Percentiles rank a stretch among this genome's conserved stretches.
Evolutionary conservation across 139 green algal genomes (phyloP).

Genomic region (Chlorella ohadii): DNA sequence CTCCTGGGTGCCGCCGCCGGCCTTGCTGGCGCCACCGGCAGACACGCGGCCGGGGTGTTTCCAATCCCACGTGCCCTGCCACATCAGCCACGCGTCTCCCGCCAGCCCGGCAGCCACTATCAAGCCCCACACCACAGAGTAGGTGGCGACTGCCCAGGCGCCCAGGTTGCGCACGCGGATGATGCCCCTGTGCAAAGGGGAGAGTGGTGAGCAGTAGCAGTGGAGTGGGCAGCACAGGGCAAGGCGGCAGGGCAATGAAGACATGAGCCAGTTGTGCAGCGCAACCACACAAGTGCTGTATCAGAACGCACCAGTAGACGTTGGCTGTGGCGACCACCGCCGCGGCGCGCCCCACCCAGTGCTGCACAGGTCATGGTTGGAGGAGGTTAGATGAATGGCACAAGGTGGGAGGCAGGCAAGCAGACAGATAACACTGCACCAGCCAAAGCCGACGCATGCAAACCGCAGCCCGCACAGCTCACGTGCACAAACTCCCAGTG

Average conservation of each 20-base stretch:
- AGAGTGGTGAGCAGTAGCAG: too few species aligned
- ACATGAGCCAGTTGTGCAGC: too few species aligned
- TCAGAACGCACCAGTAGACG: slow-evolving; percentile 38
- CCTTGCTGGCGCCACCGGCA: background rate
- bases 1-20: background rate
- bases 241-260: too few species aligned
- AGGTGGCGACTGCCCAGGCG: slow-evolving; percentile 24
- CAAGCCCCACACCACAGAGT: slow-evolving; percentile 19
- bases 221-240: background rate
- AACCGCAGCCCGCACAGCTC: too few species aligned
- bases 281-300: too few species aligned
- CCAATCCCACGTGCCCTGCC: too few species aligned
- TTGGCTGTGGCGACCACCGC: slow-evolving; percentile 37
- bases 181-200: slow-evolving; percentile 24
- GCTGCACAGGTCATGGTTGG: too few species aligned
- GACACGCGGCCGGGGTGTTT: background rate
- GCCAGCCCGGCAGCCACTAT: slow-evolving; percentile 10
- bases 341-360: slow-evolving; percentile 30
- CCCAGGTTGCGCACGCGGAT: slow-evolving; percentile 25
- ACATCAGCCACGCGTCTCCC: too few species aligned
- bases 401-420: too few species aligned
- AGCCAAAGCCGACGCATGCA: too few species aligned
- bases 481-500: slow-evolving; percentile 29
- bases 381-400: too few species aligned
- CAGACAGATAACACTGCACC: too few species aligned